These are phyloP conservation scores for Prunus yedoensis DNA, from an alignment of 331 rosid species.

Conservation along the genomic window DNA sequence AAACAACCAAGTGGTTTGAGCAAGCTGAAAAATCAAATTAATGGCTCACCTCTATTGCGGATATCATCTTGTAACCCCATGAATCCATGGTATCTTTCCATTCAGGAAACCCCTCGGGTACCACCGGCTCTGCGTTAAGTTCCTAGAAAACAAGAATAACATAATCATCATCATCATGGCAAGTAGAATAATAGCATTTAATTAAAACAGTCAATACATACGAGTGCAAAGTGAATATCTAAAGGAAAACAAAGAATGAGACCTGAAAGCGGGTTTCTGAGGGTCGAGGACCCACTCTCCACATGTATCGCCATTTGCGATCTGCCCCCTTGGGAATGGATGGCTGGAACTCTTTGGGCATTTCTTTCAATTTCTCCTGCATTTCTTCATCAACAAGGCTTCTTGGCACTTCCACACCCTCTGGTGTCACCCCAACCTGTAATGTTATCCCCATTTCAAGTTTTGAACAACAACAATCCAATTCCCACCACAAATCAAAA, in stretches of 20 bases:
- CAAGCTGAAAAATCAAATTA: conserved; percentile 4
- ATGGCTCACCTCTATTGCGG: conserved; percentile 66
- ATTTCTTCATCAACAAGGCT: conserved; percentile 87
- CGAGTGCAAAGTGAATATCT: background rate
- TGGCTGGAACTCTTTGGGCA: conserved; percentile 67
- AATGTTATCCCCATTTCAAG: conserved; percentile 21
- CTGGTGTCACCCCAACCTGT: conserved; percentile 94
- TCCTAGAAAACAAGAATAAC: conserved; percentile 44
- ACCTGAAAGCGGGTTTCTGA: conserved; percentile 77
- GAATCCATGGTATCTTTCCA: conserved; percentile 97
- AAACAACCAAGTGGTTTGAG: background rate
- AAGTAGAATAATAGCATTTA: conserved; percentile 14
- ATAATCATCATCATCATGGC: background rate
- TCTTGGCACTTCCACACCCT: conserved; percentile 84
- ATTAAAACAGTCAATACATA: background rate
- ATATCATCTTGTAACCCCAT: conserved; percentile 89
- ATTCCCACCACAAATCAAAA: conserved; percentile 4
- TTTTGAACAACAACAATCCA: background rate
- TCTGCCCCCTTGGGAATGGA: conserved; percentile 74
- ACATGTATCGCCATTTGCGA: conserved; percentile 91
- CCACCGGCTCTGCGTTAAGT: conserved; percentile 85
- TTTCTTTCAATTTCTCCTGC: conserved; percentile 69
- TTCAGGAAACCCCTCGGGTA: conserved; percentile 84
- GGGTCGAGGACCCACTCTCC: conserved; percentile 96
- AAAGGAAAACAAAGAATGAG: background rate